Percentiles rank a stretch among this genome's conserved stretches.
These are phyloP conservation scores for Leccinum pellstonianum DNA, from an alignment of 768 basidiomycete species.

Conservation along the genomic window DNA sequence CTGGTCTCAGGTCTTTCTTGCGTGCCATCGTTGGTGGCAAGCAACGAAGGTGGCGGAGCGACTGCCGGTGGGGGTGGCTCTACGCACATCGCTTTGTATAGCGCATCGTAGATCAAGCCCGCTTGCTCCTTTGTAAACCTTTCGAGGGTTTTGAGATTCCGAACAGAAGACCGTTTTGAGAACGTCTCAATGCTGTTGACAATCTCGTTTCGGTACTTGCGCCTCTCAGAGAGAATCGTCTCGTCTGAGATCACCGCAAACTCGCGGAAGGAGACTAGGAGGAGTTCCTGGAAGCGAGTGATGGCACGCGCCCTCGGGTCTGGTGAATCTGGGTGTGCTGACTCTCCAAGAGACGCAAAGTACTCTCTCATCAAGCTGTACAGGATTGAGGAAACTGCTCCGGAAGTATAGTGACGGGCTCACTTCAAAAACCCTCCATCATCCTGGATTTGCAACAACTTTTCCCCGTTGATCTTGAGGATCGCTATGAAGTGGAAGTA, in stretches of 20 bases:
- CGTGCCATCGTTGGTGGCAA: slow-evolving; percentile 53
- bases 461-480: slow-evolving; percentile 95
- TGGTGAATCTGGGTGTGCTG: slow-evolving; percentile 85
- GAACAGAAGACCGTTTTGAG: slow-evolving; percentile 85
- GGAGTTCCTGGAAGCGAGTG: slow-evolving; percentile 94
- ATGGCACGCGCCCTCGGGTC: slow-evolving; percentile 92
- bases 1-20: slow-evolving; percentile 88
- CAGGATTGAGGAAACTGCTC: not conserved
- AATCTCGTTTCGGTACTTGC: slow-evolving; percentile 83
- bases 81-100: slow-evolving; percentile 81
- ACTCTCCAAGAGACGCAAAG: slow-evolving; percentile 89
- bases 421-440: slow-evolving; percentile 97
- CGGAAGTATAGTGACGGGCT: slow-evolving; percentile 19
- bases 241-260: slow-evolving; percentile 97
- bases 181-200: slow-evolving; percentile 92
- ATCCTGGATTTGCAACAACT: slow-evolving; percentile 89
- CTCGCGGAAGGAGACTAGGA: slow-evolving; percentile 96
- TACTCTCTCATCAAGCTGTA: slow-evolving; percentile 90
- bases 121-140: slow-evolving; percentile 85
- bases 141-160: slow-evolving; percentile 78
- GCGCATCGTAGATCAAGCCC: slow-evolving; percentile 87
- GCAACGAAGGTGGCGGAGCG: slow-evolving; percentile 48
- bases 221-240: slow-evolving; percentile 82
- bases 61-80: slow-evolving; percentile 62
- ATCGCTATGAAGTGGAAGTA: slow-evolving; percentile 62